These are phyloP conservation scores for Dujonia santamariae DNA, from an alignment of 1,139 yeast genomes.

Conservation along the genomic window DNA sequence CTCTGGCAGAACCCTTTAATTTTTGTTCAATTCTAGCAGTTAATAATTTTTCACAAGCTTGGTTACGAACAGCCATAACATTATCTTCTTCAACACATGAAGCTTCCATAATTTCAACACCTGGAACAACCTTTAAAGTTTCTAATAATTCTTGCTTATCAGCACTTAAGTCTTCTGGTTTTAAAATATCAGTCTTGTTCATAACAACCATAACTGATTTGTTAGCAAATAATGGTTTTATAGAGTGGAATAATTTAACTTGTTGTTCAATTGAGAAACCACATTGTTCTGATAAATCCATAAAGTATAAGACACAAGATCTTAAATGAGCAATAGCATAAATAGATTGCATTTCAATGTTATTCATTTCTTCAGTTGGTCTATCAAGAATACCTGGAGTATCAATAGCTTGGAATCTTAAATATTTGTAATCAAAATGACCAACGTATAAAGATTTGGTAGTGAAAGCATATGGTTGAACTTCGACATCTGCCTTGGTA, in stretches of 20 bases:
- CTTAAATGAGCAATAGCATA: constrained; percentile 98
- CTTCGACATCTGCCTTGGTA: constrained; percentile 98
- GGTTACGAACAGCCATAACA: constrained; percentile 92
- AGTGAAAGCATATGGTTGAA: constrained; percentile 98
- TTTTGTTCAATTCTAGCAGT: constrained; percentile 97
- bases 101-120: constrained; percentile 89
- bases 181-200: constrained; percentile 90
- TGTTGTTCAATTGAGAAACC: constrained; percentile 97
- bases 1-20: constrained; percentile 89
- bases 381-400: constrained; percentile 99
- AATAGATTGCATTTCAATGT: constrained; percentile 98
- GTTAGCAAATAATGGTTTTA: constrained; percentile 95
- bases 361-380: constrained; percentile 99
- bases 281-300: constrained; percentile 99
- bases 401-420: constrained; percentile 97
- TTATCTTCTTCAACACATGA: constrained; percentile 95
- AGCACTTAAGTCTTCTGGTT: constrained; percentile 75
- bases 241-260: constrained; percentile 93
- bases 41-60: constrained; percentile 93
- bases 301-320: constrained; percentile 92
- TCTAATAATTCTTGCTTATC: constrained; percentile 73
- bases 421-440: constrained; percentile 95
- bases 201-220: constrained; percentile 93
- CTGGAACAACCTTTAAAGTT: constrained; percentile 59
- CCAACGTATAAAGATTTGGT: constrained; percentile 95